Evolutionary conservation across 441 rosid genomes (phyloP), one percentile per base, ranked within the genome.

Genomic region (Euphorbia celastroides): DNA sequence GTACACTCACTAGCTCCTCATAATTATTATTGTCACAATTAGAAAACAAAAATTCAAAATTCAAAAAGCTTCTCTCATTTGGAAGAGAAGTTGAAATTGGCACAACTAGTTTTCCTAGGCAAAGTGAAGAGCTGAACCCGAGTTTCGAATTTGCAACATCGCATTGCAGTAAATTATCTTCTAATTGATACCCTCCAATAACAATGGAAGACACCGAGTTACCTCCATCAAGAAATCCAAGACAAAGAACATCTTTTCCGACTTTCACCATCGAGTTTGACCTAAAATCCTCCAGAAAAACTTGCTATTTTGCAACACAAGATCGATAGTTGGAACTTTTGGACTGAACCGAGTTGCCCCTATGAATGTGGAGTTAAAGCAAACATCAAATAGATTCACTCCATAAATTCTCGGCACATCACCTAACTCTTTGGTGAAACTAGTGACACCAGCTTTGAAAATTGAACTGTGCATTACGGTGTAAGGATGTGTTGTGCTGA

Each of bases 401-500:
- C n/a, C n/a, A n/a, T n/a, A n/a, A n/a, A n/a, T n/a, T n/a, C n/a
- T n/a, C n/a, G n/a, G n/a, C n/a, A n/a, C n/a, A n/a, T n/a, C n/a
- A n/a, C n/a, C n/a, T n/a, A n/a, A n/a, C n/a, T n/a, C 65, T 13
- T 58, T 77, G 4, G 60, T 48, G 9, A 82, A 80, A 4, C 80
- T 67, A 0, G 57, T 57, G 4, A 68, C 41, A 16, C 82, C 62
- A 10, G 79, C 82, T 9, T 68, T 70, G 72, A 69, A 78, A 55
- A 80, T 77, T 14, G 75, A 61, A 4, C 79, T 69, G 26, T 75
- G 62, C 74, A 75, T 51, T 50, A 80, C 72, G 0, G 93, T 88
- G 86, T 87, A 86, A 1, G 92, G 91, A 25, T 83, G 6, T 10
- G 84, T 87, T 0, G 90, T 83, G 75, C 90, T 91, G 73, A 92